These are phyloP conservation scores for Periconia digitata DNA, from an alignment of 2,329 filamentous ascomycete genomes.

Conservation along the genomic window DNA sequence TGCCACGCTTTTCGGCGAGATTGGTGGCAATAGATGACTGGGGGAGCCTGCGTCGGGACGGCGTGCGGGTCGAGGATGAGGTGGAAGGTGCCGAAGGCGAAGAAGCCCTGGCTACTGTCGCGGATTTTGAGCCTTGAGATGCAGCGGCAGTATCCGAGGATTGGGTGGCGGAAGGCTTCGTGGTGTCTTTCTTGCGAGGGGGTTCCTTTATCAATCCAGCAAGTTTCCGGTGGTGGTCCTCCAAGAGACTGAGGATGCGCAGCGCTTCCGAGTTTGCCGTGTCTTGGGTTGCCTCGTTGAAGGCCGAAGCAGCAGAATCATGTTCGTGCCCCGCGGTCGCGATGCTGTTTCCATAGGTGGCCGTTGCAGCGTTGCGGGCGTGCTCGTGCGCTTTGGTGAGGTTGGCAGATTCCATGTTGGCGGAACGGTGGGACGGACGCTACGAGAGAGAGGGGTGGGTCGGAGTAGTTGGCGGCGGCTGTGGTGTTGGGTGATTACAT, in stretches of 20 bases:
- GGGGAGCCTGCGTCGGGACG: conserved; percentile 52
- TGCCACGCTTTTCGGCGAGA: conserved; percentile 81
- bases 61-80: conserved; percentile 38
- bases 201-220: conserved; percentile 79
- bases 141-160: conserved; percentile 13
- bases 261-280: conserved; percentile 72
- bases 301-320: conserved; percentile 83
- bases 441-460: too few species aligned
- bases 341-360: conserved; percentile 68
- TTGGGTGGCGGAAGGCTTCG: conserved; percentile 11
- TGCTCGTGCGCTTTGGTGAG: conserved; percentile 83
- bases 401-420: conserved; percentile 67
- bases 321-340: conserved; percentile 86
- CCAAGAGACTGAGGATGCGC: conserved; percentile 79
- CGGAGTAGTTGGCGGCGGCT: too few species aligned
- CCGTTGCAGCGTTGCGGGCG: conserved; percentile 78
- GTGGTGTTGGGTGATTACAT: too few species aligned
- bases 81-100: conserved; percentile 37
- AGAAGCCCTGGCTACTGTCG: conserved; percentile 20
- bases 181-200: conserved; percentile 30
- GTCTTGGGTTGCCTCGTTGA: conserved; percentile 75
- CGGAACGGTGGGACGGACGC: too few species aligned
- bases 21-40: conserved; percentile 88
- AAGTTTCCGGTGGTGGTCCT: conserved; percentile 82
- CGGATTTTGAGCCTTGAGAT: conserved; percentile 18